A percentile compares a stretch with the other conserved stretches of the same genome.
Conservation (phyloP, 805 yeast genomes). For the Cyberlindnera japonica region DNA sequence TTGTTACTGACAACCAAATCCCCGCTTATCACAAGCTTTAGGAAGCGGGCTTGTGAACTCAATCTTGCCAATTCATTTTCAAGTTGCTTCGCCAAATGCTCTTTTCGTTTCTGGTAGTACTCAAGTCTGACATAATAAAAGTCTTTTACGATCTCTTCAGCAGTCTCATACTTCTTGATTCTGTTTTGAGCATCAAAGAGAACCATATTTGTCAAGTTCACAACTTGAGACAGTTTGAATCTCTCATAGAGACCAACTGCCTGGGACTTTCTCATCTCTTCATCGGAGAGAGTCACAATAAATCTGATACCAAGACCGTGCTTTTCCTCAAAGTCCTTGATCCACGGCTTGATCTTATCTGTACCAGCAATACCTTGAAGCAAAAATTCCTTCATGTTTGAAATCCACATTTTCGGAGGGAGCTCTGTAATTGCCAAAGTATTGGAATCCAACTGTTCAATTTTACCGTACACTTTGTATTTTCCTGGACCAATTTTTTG, state of each 20-base stretch:
- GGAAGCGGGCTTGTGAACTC: constrained; percentile 82
- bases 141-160: constrained; percentile 75
- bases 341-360: constrained; percentile 78
- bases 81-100: constrained; percentile 61
- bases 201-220: constrained; percentile 85
- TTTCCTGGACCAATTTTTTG: constrained; percentile 62
- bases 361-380: constrained; percentile 69
- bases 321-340: constrained; percentile 92
- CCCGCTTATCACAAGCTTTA: constrained; percentile 82
- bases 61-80: constrained; percentile 74
- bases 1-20: constrained; percentile 70
- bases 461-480: constrained; percentile 72
- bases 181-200: constrained; percentile 90
- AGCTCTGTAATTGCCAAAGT: constrained; percentile 88
- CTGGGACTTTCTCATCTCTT: constrained; percentile 79
- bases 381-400: constrained; percentile 81
- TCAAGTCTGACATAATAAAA: constrained; percentile 85
- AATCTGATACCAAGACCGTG: constrained; percentile 81
- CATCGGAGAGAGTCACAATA: constrained; percentile 65
- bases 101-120: constrained; percentile 88
- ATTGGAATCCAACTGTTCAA: constrained; percentile 74
- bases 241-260: constrained; percentile 77
- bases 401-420: constrained; percentile 92
- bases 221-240: constrained; percentile 68
- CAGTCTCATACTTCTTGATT: constrained; percentile 74